phyloP scores from a whole-genome alignment of 768 basidiomycete species.

The Tricholoma sp. region DNA sequence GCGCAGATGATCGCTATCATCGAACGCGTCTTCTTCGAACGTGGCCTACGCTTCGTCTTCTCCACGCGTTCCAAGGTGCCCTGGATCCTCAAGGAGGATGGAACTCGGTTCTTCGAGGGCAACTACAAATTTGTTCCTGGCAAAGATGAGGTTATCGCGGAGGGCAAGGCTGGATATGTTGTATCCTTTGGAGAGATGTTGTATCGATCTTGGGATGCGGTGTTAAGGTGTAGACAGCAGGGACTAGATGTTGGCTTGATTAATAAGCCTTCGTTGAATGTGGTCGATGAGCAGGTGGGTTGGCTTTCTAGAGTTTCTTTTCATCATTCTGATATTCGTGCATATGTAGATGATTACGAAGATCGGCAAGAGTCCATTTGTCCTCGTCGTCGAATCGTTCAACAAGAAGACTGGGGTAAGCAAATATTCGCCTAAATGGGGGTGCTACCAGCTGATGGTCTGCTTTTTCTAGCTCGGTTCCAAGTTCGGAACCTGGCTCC shows the following conservation, averaged over 20 bases:
- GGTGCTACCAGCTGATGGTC: not conserved
- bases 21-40: slow-evolving; percentile 75
- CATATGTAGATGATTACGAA: slow-evolving; percentile 52
- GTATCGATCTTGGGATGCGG: slow-evolving; percentile 80
- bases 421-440: not conserved
- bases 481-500: slow-evolving; percentile 80
- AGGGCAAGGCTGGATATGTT: slow-evolving; percentile 77
- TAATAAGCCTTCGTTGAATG: slow-evolving; percentile 80
- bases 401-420: slow-evolving; percentile 85
- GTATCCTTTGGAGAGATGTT: slow-evolving; percentile 87
- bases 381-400: slow-evolving; percentile 79
- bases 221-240: slow-evolving; percentile 61
- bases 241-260: slow-evolving; percentile 80
- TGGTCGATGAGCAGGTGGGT: slow-evolving; percentile 73
- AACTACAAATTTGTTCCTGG: not conserved
- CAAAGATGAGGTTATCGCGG: slow-evolving; percentile 21
- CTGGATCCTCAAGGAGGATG: slow-evolving; percentile 75
- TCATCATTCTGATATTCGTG: not conserved
- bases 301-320: not conserved
- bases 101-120: slow-evolving; percentile 56
- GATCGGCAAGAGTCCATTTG: slow-evolving; percentile 70
- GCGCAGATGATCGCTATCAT: slow-evolving; percentile 77
- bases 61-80: slow-evolving; percentile 89
- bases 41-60: slow-evolving; percentile 80
- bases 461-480: slow-evolving; percentile 53